Evolutionary conservation across 108 stramenopile genomes (phyloP), one percentile per base, ranked within the genome.

Genomic region (Cylindrotheca fusiformis): DNA sequence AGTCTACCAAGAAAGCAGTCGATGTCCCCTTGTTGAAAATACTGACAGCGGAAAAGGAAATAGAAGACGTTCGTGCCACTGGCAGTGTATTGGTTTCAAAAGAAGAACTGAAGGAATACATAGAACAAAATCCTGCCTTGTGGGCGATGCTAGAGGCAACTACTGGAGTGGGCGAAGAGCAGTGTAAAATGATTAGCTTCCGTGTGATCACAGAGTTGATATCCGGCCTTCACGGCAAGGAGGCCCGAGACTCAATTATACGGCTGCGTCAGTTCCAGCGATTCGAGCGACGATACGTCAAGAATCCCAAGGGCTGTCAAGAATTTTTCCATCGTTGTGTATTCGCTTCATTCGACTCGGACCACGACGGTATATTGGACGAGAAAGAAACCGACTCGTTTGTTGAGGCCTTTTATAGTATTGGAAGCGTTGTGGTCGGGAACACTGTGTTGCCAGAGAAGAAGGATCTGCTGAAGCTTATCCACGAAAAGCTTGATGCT

Each of bases 271-370:
- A 64, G 21, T 64, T 64, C 49, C 25, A 53, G 17, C 14, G 20
- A 31, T 64, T 64, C 23, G 23, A 54, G 22, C 32, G 31, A 5
- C 24, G 41, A 3, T 64, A 53, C 52, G 30, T 64, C 17, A 24
- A 36, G 8, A 48, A 64, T 53, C 63, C 63, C 14, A 54, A 64
- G 48, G 63, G 63, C 1, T 53, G 31, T 24, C 63, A 64, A 53
- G 63, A 64, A 29, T 64, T 64, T 52, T 53, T 64, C 24, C 63
- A 64, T 53, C 29, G 63, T n/a, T 52, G 32, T 24, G 52, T 64
- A 0, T 64, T 64, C 25, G 63, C 63, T 0, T 27, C 52, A 5
- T 64, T 64, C 53, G 63, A 64, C 24, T 21, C 29, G 10, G 63
- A 64, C 22, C 22, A 48, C 63, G 27, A 64, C 24, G 51, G 52